Evolutionary conservation across 768 basidiomycete genomes (phyloP), one percentile per base, ranked within the genome.

Genomic region (Chalciporus pseudorubinellus): DNA sequence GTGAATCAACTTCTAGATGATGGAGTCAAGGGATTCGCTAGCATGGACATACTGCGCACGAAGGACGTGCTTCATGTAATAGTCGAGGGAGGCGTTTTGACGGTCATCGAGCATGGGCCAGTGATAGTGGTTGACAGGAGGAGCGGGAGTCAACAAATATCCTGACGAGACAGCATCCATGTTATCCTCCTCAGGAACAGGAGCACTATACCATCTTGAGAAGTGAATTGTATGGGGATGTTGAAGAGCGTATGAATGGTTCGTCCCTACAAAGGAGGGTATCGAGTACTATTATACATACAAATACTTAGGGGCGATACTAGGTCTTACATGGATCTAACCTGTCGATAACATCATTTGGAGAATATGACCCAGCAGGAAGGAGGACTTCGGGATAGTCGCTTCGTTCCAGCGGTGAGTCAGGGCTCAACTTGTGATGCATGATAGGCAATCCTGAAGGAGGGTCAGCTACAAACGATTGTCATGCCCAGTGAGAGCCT

Each of bases 301-400:
- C 70, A 82, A 77, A 75, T 72, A 78, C 77, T 83, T 74, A 83
- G 77, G 81, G 82, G 62, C 74, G 78, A 78, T 84, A 85, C 83
- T 79, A 72, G 62, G 70, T 80, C 85, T 86, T 86, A 86, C 85
- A 83, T 79, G 79, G 61, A 70, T 78, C 81, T 82, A 83, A 72
- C 73, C 75, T 81, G 83, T 67, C 72, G 68, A 71, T 63, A 72
- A 65, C 62, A 70, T 68, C 60, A 64, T 68, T 56, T 61, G 71
- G 59, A 62, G 67, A 56, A 47, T 52, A 66, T 29, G 60, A 39
- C 55, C 59, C 59, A 59, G 65, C 34, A 56, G 62, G 65, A 60
- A 62, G 68, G 57, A 62, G 52, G 61, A 67, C 63, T 59, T 63
- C 65, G 20, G 48, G 40, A 56, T 59, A 66, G 61, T 57, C 67